Percentiles rank a stretch among this genome's conserved stretches.
phyloP scores from a whole-genome alignment of 2,329 filamentous ascomycete species.

The Xylariaceae sp. region DNA sequence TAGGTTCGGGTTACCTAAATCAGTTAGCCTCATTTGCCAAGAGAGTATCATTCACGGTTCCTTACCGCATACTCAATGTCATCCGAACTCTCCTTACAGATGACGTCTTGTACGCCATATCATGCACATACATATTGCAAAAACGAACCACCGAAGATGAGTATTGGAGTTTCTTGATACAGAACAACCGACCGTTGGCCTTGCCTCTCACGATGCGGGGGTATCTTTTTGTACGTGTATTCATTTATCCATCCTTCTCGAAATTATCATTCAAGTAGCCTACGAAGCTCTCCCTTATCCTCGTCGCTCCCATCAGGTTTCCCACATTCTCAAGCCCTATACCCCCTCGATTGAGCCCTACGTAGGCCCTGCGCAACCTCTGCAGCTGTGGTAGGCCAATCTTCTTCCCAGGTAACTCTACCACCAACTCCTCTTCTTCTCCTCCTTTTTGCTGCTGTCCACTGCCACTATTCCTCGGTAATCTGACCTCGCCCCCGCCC shows the following conservation, averaged over 20 bases:
- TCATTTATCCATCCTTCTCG: conserved; percentile 48
- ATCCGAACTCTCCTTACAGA: too few relatives aligned
- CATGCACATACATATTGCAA: too few relatives aligned
- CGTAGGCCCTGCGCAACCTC: conserved; percentile 70
- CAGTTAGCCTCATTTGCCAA: too few relatives aligned
- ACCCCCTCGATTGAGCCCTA: conserved; percentile 66
- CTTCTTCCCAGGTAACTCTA: conserved; percentile 61
- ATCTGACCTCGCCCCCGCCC: conserved; percentile 51
- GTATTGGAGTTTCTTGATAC: too few relatives aligned
- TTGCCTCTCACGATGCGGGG: too few relatives aligned
- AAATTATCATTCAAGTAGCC: conserved; percentile 62
- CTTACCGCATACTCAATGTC: too few relatives aligned
- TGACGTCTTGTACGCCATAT: too few relatives aligned
- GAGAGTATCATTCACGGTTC: too few relatives aligned
- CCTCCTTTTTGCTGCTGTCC: too few relatives aligned
- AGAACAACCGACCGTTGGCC: too few relatives aligned
- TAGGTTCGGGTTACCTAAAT: too few relatives aligned
- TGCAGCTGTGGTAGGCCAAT: conserved; percentile 72
- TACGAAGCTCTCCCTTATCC: conserved; percentile 59
- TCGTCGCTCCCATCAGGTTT: conserved; percentile 46
- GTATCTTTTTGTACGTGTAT: neutral
- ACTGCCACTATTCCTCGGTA: conserved; percentile 34
- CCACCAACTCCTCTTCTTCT: conserved; percentile 45
- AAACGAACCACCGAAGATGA: too few relatives aligned
- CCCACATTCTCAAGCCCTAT: conserved; percentile 54